Base-by-base conservation (phyloP, 768 basidiomycete genomes). In the Psilocybe cyanescens region DNA sequence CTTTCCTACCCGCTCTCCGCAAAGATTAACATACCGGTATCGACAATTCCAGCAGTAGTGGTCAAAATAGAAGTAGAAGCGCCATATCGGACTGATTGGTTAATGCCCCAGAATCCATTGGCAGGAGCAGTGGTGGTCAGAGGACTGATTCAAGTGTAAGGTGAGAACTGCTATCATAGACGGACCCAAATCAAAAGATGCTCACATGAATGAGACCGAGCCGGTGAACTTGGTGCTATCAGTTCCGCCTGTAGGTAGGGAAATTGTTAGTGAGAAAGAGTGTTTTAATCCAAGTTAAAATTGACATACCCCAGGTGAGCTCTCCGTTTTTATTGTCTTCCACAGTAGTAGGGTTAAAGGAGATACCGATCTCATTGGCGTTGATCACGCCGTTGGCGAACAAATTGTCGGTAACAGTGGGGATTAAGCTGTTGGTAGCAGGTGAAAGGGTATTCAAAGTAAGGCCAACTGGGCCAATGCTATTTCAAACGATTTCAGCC, bases 371-470 rank as follows among this genome's bases (percentile, higher is more conserved):
- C 28, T 75, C 63, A 56, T 82, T 67, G 28, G 74, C 51, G 19
- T 68, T 50, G 60, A 86, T 86, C 1, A 64, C 59, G 5, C 81
- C 80, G 45, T 76, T 71, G 4, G 58, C 44, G 68, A 78, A 83
- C 16, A 83, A 73, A 66, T 85, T 87, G 63, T 86, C 82, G 9
- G 82, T 84, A 33, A 90, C 84, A 3, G 87, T 86, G 8, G 84
- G 84, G 60, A 87, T 78, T 24, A 62, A 39, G 3, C 61, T 65
- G 31, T 54, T 62, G 3, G 67, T 62, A 3, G 68, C 74, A 29
- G 72, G 74, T 1, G 68, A 73, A 17, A 81, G 68, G 2, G 78
- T 78, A 24, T 60, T 71, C 72, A 69, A 79, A 0, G 89, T 89
- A 52, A 90, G 77, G 57, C 73, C 79, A 9, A 75, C 72, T 19